These are phyloP conservation scores for Meyerozyma athensensis DNA, from an alignment of 1,139 yeast species.

Conservation along the genomic window DNA sequence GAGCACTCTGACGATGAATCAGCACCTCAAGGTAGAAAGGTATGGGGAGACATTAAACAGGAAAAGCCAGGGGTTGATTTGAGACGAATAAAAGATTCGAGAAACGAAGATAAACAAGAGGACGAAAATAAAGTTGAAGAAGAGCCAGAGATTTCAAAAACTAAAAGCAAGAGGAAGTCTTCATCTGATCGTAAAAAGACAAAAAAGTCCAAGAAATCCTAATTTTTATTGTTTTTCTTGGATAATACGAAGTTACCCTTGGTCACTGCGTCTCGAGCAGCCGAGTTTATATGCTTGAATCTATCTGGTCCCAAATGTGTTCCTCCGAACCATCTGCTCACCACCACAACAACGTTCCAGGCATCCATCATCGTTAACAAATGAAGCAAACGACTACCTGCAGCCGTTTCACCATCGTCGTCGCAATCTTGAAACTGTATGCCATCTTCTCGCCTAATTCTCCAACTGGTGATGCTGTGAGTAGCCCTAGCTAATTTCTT, in stretches of 20 bases:
- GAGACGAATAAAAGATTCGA: slow-evolving; percentile 2
- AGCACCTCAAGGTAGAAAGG: slow-evolving; percentile 7
- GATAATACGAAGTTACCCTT: slow-evolving; percentile 57
- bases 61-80: background rate
- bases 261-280: slow-evolving; percentile 79
- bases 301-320: slow-evolving; percentile 87
- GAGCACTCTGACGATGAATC: background rate
- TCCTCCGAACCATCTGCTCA: slow-evolving; percentile 94
- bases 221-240: slow-evolving; percentile 22
- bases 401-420: slow-evolving; percentile 97
- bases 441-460: slow-evolving; percentile 55
- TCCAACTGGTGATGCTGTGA: slow-evolving; percentile 85
- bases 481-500: slow-evolving; percentile 61
- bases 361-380: slow-evolving; percentile 74
- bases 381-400: slow-evolving; percentile 85
- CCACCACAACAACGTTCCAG: slow-evolving; percentile 83
- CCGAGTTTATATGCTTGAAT: slow-evolving; percentile 86
- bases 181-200: slow-evolving; percentile 24
- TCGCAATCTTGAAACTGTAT: slow-evolving; percentile 77
- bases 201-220: slow-evolving; percentile 12
- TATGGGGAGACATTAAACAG: slow-evolving; percentile 8
- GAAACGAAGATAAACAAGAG: slow-evolving; percentile 1
- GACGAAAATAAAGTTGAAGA: slow-evolving; percentile 6
- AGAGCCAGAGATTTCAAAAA: slow-evolving; percentile 17
- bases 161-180: slow-evolving; percentile 6